Percentiles rank a stretch among this genome's conserved stretches.
Evolutionary conservation across 1,139 yeast species (phyloP).

Genomic region (Geotrichum bryndzae): DNA sequence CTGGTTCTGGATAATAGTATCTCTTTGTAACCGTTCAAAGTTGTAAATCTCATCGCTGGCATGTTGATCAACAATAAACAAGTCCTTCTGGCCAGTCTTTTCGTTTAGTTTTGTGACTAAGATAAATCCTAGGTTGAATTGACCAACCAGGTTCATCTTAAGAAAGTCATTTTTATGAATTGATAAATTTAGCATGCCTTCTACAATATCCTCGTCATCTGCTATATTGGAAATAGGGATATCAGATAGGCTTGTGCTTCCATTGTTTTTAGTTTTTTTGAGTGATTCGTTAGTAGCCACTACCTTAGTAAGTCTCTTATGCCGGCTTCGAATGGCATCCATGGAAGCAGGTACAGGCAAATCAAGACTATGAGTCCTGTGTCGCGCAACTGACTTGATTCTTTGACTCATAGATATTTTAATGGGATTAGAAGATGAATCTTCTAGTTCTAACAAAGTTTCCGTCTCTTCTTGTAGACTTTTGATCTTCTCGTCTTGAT

Average conservation of each 20-base stretch:
- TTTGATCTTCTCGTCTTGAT: constrained; percentile 9
- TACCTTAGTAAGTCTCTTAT: constrained; percentile 8
- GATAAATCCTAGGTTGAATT: constrained; percentile 87
- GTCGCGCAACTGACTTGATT: neutral
- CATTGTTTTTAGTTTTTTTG: neutral
- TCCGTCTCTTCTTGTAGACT: constrained; percentile 17
- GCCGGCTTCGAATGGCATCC: neutral
- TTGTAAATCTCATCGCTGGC: constrained; percentile 94
- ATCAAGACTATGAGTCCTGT: constrained; percentile 13
- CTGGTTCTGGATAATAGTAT: constrained; percentile 58
- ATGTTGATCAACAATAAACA: constrained; percentile 92
- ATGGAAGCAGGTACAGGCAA: constrained; percentile 7
- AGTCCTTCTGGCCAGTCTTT: constrained; percentile 38
- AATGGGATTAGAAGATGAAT: constrained; percentile 3
- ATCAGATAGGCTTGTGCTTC: constrained; percentile 7
- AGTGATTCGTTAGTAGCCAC: constrained; percentile 14
- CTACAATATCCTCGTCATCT: constrained; percentile 48
- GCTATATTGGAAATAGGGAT: constrained; percentile 30
- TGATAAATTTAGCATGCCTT: constrained; percentile 28
- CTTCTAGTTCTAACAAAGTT: constrained; percentile 17
- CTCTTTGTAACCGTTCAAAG: constrained; percentile 61
- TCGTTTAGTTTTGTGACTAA: constrained; percentile 47
- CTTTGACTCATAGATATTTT: constrained; percentile 2
- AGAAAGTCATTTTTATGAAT: constrained; percentile 38
- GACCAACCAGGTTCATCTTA: constrained; percentile 77